A percentile compares a stretch with the other conserved stretches of the same genome.
Evolutionary conservation across 768 basidiomycete genomes (phyloP).

Genomic region (Sarcodon sp.): DNA sequence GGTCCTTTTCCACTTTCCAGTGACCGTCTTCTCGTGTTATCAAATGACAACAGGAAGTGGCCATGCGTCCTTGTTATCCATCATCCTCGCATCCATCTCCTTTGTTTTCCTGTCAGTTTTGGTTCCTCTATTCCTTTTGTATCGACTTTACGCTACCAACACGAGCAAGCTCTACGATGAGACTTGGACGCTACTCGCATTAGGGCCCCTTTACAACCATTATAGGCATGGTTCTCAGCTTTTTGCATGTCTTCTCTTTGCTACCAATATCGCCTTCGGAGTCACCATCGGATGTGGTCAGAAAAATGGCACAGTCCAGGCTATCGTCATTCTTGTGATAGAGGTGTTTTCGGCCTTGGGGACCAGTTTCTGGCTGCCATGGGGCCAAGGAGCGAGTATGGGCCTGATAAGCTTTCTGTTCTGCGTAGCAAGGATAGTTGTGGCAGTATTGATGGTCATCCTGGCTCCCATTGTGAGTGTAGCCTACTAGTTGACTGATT

Average conservation of each 20-base stretch:
- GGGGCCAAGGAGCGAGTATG: conserved; percentile 96
- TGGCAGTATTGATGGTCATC: conserved; percentile 84
- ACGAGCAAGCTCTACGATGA: conserved; percentile 92
- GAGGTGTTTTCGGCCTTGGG: conserved; percentile 81
- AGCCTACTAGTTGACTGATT: conserved; percentile 3
- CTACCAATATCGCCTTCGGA: conserved; percentile 73
- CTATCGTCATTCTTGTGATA: conserved; percentile 78
- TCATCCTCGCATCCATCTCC: conserved; percentile 70
- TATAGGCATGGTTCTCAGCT: conserved; percentile 86
- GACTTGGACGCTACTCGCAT: conserved; percentile 77
- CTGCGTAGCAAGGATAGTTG: conserved; percentile 81
- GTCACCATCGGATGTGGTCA: conserved; percentile 85
- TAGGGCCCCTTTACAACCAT: conserved; percentile 91
- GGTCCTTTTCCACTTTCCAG: conserved; percentile 86
- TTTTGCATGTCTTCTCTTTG: conserved; percentile 73
- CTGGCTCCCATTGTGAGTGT: conserved; percentile 73
- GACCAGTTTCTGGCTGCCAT: conserved; percentile 91
- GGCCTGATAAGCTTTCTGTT: conserved; percentile 90
- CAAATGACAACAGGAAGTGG: conserved; percentile 55
- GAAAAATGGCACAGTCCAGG: conserved; percentile 81
- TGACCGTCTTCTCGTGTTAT: conserved; percentile 86
- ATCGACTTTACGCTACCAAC: conserved; percentile 68
- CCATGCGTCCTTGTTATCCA: conserved; percentile 41
- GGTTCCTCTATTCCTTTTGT: conserved; percentile 60
- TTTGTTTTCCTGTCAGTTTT: conserved; percentile 72